Conservation (phyloP, 164 flowering plant genomes). For the Chloranthus sessilifolius region DNA sequence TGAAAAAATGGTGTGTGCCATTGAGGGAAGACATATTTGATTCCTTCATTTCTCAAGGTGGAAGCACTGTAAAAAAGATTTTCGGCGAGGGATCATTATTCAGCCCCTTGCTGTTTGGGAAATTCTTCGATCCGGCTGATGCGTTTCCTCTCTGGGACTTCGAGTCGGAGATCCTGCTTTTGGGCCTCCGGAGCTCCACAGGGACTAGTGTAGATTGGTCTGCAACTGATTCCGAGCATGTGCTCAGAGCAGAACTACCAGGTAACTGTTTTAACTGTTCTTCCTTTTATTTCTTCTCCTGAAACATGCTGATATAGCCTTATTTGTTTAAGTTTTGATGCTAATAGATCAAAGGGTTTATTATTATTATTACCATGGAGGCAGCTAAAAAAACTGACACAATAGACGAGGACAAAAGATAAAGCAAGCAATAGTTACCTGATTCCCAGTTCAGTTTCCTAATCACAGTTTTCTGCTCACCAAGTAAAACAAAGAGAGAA, state of each 20-base stretch:
- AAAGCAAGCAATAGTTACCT: no score
- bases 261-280: slow-evolving; percentile 30
- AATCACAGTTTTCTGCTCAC: no score
- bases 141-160: slow-evolving; percentile 96
- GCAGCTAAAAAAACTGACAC: no score
- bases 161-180: slow-evolving; percentile 52
- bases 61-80: slow-evolving; percentile 28
- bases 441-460: no score
- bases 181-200: slow-evolving; percentile 32
- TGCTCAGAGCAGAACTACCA: slow-evolving; percentile 62
- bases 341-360: no score
- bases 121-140: slow-evolving; percentile 90
- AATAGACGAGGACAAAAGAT: no score
- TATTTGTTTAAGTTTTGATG: no score
- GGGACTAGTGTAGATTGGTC: slow-evolving; percentile 56
- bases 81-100: slow-evolving; percentile 73
- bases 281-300: no score
- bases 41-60: slow-evolving; percentile 34
- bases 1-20: slow-evolving; percentile 64
- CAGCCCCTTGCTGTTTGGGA: slow-evolving; percentile 79
- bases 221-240: slow-evolving; percentile 57
- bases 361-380: no score
- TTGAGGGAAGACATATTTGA: slow-evolving; percentile 59
- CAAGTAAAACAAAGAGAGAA: no score
- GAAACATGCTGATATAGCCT: no score